These are phyloP conservation scores for Phytophthora uliginosa DNA, from an alignment of 352 stramenopile species.

Conservation along the genomic window DNA sequence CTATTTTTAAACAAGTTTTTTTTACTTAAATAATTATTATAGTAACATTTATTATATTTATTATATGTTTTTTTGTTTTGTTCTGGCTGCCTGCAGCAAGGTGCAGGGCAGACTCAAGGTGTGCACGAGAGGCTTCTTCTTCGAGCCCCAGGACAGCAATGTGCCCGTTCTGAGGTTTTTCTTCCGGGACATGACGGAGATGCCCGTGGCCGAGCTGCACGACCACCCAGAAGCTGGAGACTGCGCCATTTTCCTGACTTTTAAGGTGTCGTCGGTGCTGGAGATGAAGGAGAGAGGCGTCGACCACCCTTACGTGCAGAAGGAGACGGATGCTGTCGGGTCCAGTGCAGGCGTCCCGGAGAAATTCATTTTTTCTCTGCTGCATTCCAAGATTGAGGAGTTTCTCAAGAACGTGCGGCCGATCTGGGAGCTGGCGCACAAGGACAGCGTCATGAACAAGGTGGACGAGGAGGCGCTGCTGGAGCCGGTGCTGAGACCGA, in stretches of 20 bases:
- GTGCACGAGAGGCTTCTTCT: constrained; percentile 93
- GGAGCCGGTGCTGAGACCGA: constrained; percentile 69
- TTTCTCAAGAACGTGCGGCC: constrained; percentile 79
- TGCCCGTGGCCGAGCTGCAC: constrained; percentile 69
- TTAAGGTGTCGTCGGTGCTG: constrained; percentile 62
- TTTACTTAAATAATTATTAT: constrained; percentile 7
- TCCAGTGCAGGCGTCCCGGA: constrained; percentile 21
- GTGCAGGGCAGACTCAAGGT: constrained; percentile 87
- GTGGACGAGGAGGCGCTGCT: constrained; percentile 88
- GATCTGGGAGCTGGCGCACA: constrained; percentile 75
- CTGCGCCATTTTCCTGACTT: constrained; percentile 75
- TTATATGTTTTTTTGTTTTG: constrained; percentile 3
- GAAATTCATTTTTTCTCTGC: constrained; percentile 86
- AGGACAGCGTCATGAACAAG: constrained; percentile 82
- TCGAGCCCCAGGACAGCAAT: constrained; percentile 91
- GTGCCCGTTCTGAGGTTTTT: constrained; percentile 88
- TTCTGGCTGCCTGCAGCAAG: constrained; percentile 50
- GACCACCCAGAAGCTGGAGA: constrained; percentile 45
- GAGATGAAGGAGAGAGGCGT: constrained; percentile 92
- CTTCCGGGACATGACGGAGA: constrained; percentile 85
- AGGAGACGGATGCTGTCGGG: constrained; percentile 42
- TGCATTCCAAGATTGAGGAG: constrained; percentile 88
- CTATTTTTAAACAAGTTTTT: background rate
- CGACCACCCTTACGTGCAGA: constrained; percentile 83
- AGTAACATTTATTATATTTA: background rate